Percentiles rank a stretch among this genome's conserved stretches.
These are phyloP conservation scores for Aegilops longissima DNA, from an alignment of 176 grass and related monocot genomes.

Conservation along the genomic window DNA sequence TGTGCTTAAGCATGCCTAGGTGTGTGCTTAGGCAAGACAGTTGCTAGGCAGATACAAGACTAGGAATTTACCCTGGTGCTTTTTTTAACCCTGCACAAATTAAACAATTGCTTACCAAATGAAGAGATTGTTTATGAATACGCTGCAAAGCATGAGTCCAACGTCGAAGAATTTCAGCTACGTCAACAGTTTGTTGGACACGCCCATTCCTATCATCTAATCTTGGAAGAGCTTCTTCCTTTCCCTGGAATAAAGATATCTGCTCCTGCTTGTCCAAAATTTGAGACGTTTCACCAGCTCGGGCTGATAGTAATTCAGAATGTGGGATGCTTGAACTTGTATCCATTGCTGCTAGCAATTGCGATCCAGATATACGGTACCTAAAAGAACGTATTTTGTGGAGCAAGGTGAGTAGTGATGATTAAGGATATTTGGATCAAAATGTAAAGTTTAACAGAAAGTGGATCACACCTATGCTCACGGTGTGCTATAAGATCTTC, in stretches of 20 bases:
- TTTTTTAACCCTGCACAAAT: not conserved
- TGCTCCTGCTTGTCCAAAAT: slow-evolving; percentile 43
- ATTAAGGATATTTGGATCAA: not conserved
- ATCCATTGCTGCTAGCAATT: slow-evolving; percentile 90
- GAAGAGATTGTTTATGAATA: slow-evolving; percentile 98
- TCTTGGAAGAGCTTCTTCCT: slow-evolving; percentile 61
- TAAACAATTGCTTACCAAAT: slow-evolving; percentile 75
- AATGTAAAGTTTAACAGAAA: slow-evolving; percentile 8
- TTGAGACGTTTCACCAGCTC: slow-evolving; percentile 57
- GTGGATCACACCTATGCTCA: slow-evolving; percentile 77
- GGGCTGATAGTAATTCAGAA: slow-evolving; percentile 68
- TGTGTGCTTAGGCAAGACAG: not conserved
- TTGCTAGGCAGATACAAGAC: not conserved
- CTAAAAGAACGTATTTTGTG: slow-evolving; percentile 55
- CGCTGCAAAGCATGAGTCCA: slow-evolving; percentile 99
- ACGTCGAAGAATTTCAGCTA: slow-evolving; percentile 95
- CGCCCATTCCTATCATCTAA: slow-evolving; percentile 77
- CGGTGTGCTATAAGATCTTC: slow-evolving; percentile 99
- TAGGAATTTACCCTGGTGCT: not conserved
- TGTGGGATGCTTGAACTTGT: slow-evolving; percentile 66
- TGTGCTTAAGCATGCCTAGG: not conserved
- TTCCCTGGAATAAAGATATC: slow-evolving; percentile 60
- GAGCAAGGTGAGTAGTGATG: not conserved
- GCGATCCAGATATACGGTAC: slow-evolving; percentile 96
- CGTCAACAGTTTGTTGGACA: slow-evolving; percentile 78